Evolutionary conservation across 768 basidiomycete species (phyloP), one percentile per base, ranked within the genome.

Genomic region (Kockovaella imperatae): DNA sequence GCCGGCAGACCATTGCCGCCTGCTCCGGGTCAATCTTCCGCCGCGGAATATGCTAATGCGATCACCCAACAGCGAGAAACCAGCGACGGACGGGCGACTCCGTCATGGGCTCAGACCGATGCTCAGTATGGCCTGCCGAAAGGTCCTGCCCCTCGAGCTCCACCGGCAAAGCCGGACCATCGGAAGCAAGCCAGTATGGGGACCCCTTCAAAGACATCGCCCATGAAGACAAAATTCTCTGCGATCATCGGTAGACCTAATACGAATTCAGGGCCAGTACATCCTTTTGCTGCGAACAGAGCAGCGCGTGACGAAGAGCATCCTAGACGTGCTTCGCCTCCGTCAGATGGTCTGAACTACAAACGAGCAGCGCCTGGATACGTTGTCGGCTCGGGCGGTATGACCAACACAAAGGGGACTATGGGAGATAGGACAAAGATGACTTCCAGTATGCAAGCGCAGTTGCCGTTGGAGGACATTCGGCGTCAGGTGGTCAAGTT

Each of bases 401-500:
- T 49, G 24, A 18, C 14, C 21, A 44, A 21, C 5, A 42, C 47
- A 18, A 35, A 42, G 24, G 26, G 42, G 15, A 15, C 45, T 23
- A 21, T 38, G 30, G 34, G 45, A 4, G 30, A 24, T n/a, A 52
- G 35, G n/a, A 43, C 49, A 2, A 35, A 44, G 28, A 32, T 36
- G 26, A 29, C 35, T 31, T 23, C 36, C 11, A 23, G 15, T 23
- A 26, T 8, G 18, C 53, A 43, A 35, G 30, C 42, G 34, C 47
- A 45, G 25, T 74, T 78, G 20, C 81, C 83, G 0, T 72, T 86
- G 15, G 86, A 89, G 40, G 87, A 91, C 53, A 74, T 91, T 45
- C 77, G 85, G 39, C 77, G 83, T 47, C 88, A 86, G 68, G 74
- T 87, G 18, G 83, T 99, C 62, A 96, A 90, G 68, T 95, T 99